Percentiles rank a stretch among this genome's conserved stretches.
Evolutionary conservation across 2,329 filamentous ascomycete genomes (phyloP).

Genomic region (Colletotrichum spinosum): DNA sequence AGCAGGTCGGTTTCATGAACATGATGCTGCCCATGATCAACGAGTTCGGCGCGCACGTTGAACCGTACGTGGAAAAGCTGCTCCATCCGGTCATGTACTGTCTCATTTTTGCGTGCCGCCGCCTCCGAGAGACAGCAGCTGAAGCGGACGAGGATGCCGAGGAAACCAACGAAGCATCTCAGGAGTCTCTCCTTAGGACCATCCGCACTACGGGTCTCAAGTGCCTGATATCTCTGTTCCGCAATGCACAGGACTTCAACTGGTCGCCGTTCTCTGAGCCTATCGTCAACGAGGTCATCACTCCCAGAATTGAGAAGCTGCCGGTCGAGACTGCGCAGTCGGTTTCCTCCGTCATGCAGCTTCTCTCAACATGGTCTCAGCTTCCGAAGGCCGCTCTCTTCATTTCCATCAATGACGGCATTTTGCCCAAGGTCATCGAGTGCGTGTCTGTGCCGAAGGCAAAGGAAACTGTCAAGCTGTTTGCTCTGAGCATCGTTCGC

Average conservation of each 20-base stretch:
- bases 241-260: conserved; percentile 75
- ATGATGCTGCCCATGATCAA: conserved; percentile 90
- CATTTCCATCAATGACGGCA: conserved; percentile 69
- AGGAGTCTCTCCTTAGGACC: conserved; percentile 71
- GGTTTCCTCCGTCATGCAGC: conserved; percentile 82
- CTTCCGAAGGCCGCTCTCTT: conserved; percentile 75
- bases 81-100: conserved; percentile 86
- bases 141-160: conserved; percentile 52
- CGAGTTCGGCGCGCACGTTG: conserved; percentile 81
- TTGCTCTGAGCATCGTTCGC: conserved; percentile 80
- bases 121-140: conserved; percentile 57
- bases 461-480: conserved; percentile 88
- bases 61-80: conserved; percentile 74
- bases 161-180: conserved; percentile 57
- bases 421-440: conserved; percentile 79
- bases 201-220: conserved; percentile 82
- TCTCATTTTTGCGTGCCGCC: conserved; percentile 75
- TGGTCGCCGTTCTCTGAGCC: conserved; percentile 78
- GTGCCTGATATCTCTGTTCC: conserved; percentile 83
- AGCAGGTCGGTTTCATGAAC: conserved; percentile 91
- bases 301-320: conserved; percentile 81
- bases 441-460: conserved; percentile 78
- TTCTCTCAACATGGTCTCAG: conserved; percentile 85
- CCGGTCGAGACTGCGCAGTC: conserved; percentile 89
- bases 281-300: conserved; percentile 81